Percentiles rank a stretch among this genome's conserved stretches.
Conservation (phyloP, 176 grass and related monocot species). For the Metroxylon sagu region DNA sequence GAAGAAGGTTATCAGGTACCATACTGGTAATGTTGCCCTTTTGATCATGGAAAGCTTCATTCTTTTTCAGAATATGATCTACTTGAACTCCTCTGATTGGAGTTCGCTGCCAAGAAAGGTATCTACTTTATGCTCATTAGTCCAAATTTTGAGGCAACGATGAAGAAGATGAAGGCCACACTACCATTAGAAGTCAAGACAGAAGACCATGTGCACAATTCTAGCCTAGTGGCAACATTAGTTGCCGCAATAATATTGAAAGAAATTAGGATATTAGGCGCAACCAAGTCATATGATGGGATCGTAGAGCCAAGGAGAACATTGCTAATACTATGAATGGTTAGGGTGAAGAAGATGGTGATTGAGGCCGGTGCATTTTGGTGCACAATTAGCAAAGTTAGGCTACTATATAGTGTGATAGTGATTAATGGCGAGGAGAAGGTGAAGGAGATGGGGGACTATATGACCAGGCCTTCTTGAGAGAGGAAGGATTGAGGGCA, state of each 20-base stretch:
- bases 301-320: slow-evolving; percentile 56
- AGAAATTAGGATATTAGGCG: slow-evolving; percentile 33
- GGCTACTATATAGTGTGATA: slow-evolving; percentile 47
- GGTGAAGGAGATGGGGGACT: slow-evolving; percentile 40
- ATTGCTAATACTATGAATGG: slow-evolving; percentile 51
- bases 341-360: slow-evolving; percentile 50
- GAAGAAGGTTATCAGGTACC: slow-evolving; percentile 76
- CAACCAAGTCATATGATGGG: slow-evolving; percentile 39
- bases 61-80: slow-evolving; percentile 67
- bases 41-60: slow-evolving; percentile 65
- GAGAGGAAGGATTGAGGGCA: slow-evolving; percentile 33
- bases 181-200: slow-evolving; percentile 37
- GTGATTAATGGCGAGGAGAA: slow-evolving; percentile 51
- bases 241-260: slow-evolving; percentile 48
- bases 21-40: slow-evolving; percentile 60
- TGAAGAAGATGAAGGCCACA: slow-evolving; percentile 57
- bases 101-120: slow-evolving; percentile 24
- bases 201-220: slow-evolving; percentile 58
- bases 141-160: slow-evolving; percentile 65
- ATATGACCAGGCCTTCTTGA: slow-evolving; percentile 66
- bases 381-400: slow-evolving; percentile 63
- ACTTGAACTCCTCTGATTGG: slow-evolving; percentile 42
- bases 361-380: slow-evolving; percentile 49
- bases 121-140: slow-evolving; percentile 56
- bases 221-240: slow-evolving; percentile 50